Evolutionary conservation across 78 protist genomes (phyloP).

Genomic region (Anaeramoeba ignava): DNA sequence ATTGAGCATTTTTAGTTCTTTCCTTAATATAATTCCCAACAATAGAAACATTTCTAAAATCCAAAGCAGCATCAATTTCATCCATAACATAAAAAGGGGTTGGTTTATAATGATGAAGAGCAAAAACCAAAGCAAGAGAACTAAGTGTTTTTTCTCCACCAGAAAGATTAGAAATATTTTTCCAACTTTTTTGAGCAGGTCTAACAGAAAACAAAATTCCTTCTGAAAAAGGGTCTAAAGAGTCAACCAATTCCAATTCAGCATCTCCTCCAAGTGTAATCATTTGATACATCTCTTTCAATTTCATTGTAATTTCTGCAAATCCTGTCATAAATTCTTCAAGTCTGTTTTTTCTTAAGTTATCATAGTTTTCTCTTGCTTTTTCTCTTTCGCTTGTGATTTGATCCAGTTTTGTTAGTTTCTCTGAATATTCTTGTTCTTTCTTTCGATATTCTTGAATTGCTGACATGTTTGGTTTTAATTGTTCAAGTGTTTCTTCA

Average conservation of each 20-base stretch:
- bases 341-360: neutral
- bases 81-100: constrained; percentile 99
- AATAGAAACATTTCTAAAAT: constrained; percentile 81
- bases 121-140: constrained; percentile 88
- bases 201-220: constrained; percentile 88
- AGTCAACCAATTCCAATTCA: constrained; percentile 77
- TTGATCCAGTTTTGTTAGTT: constrained; percentile 35
- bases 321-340: neutral
- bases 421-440: constrained; percentile 20
- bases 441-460: constrained; percentile 50
- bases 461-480: constrained; percentile 46
- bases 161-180: constrained; percentile 82
- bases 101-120: constrained; percentile 97
- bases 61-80: constrained; percentile 99
- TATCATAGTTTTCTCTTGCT: constrained; percentile 11
- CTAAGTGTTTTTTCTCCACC: constrained; percentile 66
- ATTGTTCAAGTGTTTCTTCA: neutral
- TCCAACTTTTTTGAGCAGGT: constrained; percentile 98
- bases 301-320: neutral
- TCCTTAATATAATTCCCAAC: constrained; percentile 96
- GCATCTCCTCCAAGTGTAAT: constrained; percentile 71
- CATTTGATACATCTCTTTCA: constrained; percentile 6
- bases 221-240: constrained; percentile 91
- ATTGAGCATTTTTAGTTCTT: constrained; percentile 94
- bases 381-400: constrained; percentile 48